Conservation (phyloP, 345 rosid genomes). For the Erysimum cheiranthoides region DNA sequence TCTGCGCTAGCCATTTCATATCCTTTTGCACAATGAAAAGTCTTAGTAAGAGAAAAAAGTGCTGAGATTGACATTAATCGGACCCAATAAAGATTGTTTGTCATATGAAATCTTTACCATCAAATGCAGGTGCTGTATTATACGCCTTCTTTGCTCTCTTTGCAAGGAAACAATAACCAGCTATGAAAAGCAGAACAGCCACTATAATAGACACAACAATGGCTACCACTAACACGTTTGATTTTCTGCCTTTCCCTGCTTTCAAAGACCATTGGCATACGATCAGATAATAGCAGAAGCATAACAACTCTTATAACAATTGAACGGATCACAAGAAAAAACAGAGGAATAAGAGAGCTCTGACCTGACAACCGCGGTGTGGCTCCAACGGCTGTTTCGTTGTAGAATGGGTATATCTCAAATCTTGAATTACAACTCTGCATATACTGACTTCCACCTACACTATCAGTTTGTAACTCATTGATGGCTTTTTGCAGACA, state of each 20-base stretch:
- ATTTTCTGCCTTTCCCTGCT: slow-evolving; percentile 45
- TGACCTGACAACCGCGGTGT: slow-evolving; percentile 26
- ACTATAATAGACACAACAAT: slow-evolving; percentile 45
- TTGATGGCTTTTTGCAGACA: slow-evolving; percentile 39
- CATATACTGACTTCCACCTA: slow-evolving; percentile 42
- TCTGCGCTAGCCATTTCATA: slow-evolving; percentile 43
- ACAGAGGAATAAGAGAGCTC: slow-evolving; percentile 1
- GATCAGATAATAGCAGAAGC: neutral
- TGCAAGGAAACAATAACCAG: slow-evolving; percentile 47
- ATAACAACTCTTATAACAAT: neutral
- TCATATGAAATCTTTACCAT: slow-evolving; percentile 41
- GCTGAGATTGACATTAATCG: neutral
- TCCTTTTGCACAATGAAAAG: slow-evolving; percentile 19
- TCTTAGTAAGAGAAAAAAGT: neutral
- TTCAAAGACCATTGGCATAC: neutral
- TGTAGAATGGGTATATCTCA: slow-evolving; percentile 48
- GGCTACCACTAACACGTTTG: slow-evolving; percentile 45
- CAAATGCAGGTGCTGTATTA: slow-evolving; percentile 25
- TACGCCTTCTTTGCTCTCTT: slow-evolving; percentile 45
- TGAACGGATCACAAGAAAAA: neutral
- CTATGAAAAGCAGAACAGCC: slow-evolving; percentile 38
- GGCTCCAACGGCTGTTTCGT: slow-evolving; percentile 4
- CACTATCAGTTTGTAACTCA: neutral
- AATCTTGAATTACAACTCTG: slow-evolving; percentile 55
- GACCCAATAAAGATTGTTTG: neutral